Percentiles rank a stretch among this genome's conserved stretches.
phyloP scores from a whole-genome alignment of 2,329 filamentous ascomycete genomes.

The Sporothrix brasiliensis region DNA sequence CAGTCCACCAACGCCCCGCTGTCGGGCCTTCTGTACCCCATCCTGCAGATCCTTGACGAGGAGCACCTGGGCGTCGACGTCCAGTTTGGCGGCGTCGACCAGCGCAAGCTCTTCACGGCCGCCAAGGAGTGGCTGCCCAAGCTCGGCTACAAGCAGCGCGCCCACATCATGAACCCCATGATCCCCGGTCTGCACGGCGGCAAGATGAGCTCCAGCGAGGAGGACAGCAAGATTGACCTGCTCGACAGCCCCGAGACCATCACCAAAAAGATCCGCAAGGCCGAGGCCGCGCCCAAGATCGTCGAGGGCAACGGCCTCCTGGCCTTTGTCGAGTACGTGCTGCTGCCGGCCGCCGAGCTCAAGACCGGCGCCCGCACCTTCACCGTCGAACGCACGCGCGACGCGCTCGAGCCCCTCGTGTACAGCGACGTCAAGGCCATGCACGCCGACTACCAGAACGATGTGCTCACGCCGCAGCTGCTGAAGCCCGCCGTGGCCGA shows the following conservation, averaged over 20 bases:
- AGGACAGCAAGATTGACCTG: conserved; percentile 90
- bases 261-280: conserved; percentile 82
- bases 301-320: conserved; percentile 86
- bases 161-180: conserved; percentile 68
- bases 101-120: conserved; percentile 85
- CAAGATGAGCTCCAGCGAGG: conserved; percentile 82
- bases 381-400: conserved; percentile 65
- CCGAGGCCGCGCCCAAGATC: conserved; percentile 72
- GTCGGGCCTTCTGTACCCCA: conserved; percentile 76
- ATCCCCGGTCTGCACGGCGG: conserved; percentile 80
- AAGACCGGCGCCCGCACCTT: conserved; percentile 62
- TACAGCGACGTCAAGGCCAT: conserved; percentile 77
- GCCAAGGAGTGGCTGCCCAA: conserved; percentile 84
- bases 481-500: conserved; percentile 82
- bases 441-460: conserved; percentile 76
- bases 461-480: conserved; percentile 81
- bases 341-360: conserved; percentile 75
- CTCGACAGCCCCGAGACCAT: conserved; percentile 76
- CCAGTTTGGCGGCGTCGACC: conserved; percentile 83
- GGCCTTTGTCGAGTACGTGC: conserved; percentile 81
- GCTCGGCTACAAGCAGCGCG: conserved; percentile 77
- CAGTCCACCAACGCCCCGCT: conserved; percentile 77
- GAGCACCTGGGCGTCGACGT: conserved; percentile 84
- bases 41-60: conserved; percentile 91
- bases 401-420: conserved; percentile 70